These are phyloP conservation scores for Claviceps sp. DNA, from an alignment of 2,329 filamentous ascomycete genomes.

Conservation along the genomic window DNA sequence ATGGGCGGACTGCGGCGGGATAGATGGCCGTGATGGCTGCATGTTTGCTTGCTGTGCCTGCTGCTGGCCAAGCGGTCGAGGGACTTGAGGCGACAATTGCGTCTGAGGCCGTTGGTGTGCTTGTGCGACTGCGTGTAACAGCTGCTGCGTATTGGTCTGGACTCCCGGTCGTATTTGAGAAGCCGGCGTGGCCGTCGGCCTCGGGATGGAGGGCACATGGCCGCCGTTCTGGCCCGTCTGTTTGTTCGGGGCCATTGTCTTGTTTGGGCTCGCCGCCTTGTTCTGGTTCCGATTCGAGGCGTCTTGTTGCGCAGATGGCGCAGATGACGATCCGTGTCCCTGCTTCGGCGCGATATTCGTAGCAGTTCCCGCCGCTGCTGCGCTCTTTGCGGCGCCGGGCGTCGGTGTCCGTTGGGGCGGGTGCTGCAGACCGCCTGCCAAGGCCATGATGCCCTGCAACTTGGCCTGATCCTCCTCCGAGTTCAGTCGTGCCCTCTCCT, in stretches of 20 bases:
- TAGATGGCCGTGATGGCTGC: slow-evolving; percentile 1
- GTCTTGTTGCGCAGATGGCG: not conserved
- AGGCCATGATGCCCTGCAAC: slow-evolving; percentile 45
- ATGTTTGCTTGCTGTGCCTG: slow-evolving; percentile 10
- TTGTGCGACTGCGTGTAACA: slow-evolving; percentile 14
- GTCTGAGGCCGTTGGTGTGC: slow-evolving; percentile 14
- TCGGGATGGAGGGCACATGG: not conserved
- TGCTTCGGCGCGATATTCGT: slow-evolving; percentile 21
- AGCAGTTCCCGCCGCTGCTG: slow-evolving; percentile 13
- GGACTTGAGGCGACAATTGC: slow-evolving; percentile 16
- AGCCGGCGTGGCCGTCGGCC: slow-evolving; percentile 9
- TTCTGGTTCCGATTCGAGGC: not conserved
- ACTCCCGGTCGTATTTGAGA: slow-evolving; percentile 14
- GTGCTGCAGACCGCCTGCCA: slow-evolving; percentile 39
- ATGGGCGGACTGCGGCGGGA: not conserved
- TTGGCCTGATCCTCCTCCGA: slow-evolving; percentile 47
- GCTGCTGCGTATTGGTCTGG: slow-evolving; percentile 18
- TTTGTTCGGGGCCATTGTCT: not conserved
- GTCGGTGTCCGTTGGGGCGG: slow-evolving; percentile 14
- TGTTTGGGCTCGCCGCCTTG: not conserved
- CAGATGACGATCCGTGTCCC: slow-evolving; percentile 5
- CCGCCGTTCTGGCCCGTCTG: not conserved
- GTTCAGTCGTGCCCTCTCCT: slow-evolving; percentile 45
- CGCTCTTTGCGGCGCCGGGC: not conserved
- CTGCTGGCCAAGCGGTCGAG: slow-evolving; percentile 9